These are phyloP conservation scores for Leishmania mexicana DNA, from an alignment of 208 protist species.

Conservation along the genomic window DNA sequence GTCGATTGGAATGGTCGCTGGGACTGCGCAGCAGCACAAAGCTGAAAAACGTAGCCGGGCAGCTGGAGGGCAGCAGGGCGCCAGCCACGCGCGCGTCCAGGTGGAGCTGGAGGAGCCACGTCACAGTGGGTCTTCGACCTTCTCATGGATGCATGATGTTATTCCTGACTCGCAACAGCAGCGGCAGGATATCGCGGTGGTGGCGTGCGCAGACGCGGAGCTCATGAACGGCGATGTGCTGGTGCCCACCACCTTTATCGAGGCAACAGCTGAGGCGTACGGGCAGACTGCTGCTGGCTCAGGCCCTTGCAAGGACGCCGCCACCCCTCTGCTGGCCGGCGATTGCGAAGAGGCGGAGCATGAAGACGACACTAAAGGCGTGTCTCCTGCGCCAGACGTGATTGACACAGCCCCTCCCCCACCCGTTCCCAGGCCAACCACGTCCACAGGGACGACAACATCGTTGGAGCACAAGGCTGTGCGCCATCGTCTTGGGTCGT, in stretches of 20 bases:
- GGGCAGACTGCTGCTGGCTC: not conserved
- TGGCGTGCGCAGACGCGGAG: not conserved
- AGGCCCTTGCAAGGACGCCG: not conserved
- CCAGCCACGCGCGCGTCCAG: not conserved
- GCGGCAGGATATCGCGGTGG: not conserved
- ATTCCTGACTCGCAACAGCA: conserved; percentile 1
- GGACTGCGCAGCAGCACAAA: not conserved
- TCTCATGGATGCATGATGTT: conserved; percentile 4
- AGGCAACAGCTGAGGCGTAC: conserved; percentile 1
- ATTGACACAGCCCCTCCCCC: not conserved
- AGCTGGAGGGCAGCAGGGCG: not conserved
- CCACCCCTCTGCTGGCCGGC: not conserved
- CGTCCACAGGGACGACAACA: not conserved
- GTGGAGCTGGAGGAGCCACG: not conserved
- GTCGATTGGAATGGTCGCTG: not conserved
- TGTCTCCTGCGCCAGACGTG: not conserved
- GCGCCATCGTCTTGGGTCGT: conserved; percentile 3
- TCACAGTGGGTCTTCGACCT: not conserved
- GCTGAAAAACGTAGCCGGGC: not conserved
- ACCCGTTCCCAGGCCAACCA: not conserved
- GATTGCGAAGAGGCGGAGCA: not conserved
- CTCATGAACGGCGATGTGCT: conserved; percentile 4
- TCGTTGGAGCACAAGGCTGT: not conserved
- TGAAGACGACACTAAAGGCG: not conserved
- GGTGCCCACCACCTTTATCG: conserved; percentile 7